Base-by-base conservation (phyloP, 495 filamentous ascomycete genomes). In the Penicillium odoratum region DNA sequence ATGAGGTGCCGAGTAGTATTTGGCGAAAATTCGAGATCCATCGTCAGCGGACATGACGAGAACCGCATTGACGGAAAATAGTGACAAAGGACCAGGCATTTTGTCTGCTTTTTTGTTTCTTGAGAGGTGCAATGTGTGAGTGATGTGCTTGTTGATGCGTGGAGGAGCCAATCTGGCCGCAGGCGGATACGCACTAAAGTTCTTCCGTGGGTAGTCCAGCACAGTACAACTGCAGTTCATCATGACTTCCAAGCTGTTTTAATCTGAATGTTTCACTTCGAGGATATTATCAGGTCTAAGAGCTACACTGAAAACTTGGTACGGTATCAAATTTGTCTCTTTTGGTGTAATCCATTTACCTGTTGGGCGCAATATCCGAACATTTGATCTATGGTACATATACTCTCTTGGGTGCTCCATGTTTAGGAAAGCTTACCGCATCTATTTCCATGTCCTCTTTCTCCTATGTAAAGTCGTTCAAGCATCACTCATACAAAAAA, bases 1-100 rank as follows among this genome's bases (percentile, higher is more conserved):
- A 75, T 97, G 94, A 50, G 92, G 93, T 49, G 91, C 82, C 56
- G 81, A 88, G 83, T 94, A 98, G 84, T 98, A 98, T 78, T 96
- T 97, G 50, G 92, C 81, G 71, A 96, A 91, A 77, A 98, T 89
- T 64, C 94, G 87, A 57, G 88, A 88, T 64, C 88, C 87, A 67
- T 97, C 93, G 69, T 94, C 87, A 59, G 88, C 85, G 64, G 85
- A 89, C 76, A 97, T 88, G 69, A 96, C 85, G 72, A 97, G 83
- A 77, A 98, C 87, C 63, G 93, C 93, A 71, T 93, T 93, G 65
- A 97, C 87, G 56, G 91, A 90, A 79, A 94, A 93, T 58, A 98
- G 85, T 56, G 92, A 91, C 72, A 98, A 66, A 55, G 75, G 69
- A 54, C 74, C 77, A 10, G 72, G 68, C 77, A 79, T 79, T 45